phyloP scores from a whole-genome alignment of 768 basidiomycete species.

The Amylocystis lapponica region DNA sequence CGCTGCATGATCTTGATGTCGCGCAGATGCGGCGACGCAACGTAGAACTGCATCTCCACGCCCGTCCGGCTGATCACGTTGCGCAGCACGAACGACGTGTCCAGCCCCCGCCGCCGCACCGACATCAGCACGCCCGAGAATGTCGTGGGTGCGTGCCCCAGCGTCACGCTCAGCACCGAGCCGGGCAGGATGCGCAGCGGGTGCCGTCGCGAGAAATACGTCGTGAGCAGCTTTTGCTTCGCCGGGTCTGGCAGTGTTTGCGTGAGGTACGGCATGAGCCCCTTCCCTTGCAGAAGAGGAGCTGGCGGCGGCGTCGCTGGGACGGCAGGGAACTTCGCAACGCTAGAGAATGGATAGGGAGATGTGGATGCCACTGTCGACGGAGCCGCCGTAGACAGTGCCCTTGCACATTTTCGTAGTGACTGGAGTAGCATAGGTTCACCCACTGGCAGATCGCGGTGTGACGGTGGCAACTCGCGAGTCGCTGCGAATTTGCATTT shows the following conservation, averaged over 20 bases:
- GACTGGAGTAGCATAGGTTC: conserved; percentile 36
- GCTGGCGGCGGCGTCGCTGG: conserved; percentile 38
- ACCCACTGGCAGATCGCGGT: too few species aligned
- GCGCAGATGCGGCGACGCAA: conserved; percentile 81
- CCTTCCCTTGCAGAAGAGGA: conserved; percentile 59
- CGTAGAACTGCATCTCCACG: conserved; percentile 90
- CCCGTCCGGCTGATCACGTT: conserved; percentile 90
- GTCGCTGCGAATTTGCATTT: neutral
- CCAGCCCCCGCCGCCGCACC: conserved; percentile 75
- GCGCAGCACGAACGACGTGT: conserved; percentile 83
- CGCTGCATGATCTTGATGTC: conserved; percentile 74
- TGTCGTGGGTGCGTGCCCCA: conserved; percentile 68
- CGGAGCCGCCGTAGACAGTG: conserved; percentile 39
- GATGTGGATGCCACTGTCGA: too few species aligned
- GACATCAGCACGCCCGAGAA: conserved; percentile 90
- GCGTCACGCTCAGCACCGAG: conserved; percentile 77
- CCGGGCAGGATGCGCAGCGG: conserved; percentile 70
- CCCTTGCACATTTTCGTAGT: conserved; percentile 32
- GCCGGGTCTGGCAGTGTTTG: conserved; percentile 60
- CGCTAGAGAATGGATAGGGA: conserved; percentile 73
- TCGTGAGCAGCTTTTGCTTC: conserved; percentile 61
- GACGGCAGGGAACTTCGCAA: conserved; percentile 46
- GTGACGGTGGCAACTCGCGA: too few species aligned
- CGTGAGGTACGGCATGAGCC: conserved; percentile 70
- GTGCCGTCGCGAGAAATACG: conserved; percentile 68